phyloP scores from a whole-genome alignment of 148 eudicot species.

The Rhododendron mucronatum region DNA sequence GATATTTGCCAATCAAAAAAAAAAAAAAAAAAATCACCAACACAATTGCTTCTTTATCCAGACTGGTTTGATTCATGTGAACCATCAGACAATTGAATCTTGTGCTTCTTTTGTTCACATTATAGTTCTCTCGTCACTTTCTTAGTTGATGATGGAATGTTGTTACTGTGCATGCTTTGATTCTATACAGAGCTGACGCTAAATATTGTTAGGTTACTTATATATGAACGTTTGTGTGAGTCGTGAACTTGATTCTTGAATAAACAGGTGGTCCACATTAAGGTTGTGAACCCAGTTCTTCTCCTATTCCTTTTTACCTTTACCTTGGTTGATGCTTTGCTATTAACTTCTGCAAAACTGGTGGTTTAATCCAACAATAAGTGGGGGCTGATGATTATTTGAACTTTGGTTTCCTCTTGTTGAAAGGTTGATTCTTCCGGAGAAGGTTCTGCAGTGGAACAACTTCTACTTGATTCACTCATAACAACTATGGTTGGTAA shows the following conservation, averaged over 20 bases:
- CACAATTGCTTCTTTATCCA: neutral
- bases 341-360: neutral
- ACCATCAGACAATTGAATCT: neutral
- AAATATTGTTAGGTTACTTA: neutral
- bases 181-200: neutral
- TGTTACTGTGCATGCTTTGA: neutral
- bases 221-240: neutral
- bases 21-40: neutral
- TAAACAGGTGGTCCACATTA: neutral
- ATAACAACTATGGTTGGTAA: slow-evolving; percentile 48
- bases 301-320: neutral
- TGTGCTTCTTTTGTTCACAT: neutral
- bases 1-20: no score
- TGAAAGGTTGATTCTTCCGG: slow-evolving; percentile 49
- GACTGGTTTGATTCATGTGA: neutral
- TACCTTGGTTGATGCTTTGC: neutral
- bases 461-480: slow-evolving; percentile 43
- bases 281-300: neutral
- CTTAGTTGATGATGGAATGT: neutral
- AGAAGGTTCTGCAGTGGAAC: slow-evolving; percentile 40
- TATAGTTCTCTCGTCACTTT: neutral
- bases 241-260: slow-evolving; percentile 6
- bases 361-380: neutral
- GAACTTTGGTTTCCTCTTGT: neutral
- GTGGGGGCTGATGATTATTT: slow-evolving; percentile 5